Percentiles rank a stretch among this genome's conserved stretches.
These are phyloP conservation scores for Lactarius evosmus DNA, from an alignment of 768 basidiomycete species.

Conservation along the genomic window DNA sequence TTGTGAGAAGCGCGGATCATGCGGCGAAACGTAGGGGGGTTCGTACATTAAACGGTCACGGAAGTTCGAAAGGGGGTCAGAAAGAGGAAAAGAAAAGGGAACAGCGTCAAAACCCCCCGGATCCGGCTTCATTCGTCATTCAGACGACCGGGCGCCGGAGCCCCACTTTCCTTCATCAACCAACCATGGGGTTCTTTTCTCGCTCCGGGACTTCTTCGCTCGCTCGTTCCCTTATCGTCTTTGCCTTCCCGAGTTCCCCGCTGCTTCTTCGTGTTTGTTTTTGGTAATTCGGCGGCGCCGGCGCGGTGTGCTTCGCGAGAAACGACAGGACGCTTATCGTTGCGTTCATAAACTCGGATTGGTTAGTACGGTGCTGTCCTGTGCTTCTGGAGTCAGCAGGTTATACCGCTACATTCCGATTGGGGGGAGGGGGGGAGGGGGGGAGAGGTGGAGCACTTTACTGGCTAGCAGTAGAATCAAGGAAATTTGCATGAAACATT, in stretches of 20 bases:
- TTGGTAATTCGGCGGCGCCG: not conserved
- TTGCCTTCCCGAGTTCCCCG: not conserved
- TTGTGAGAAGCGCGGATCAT: constrained; percentile 13
- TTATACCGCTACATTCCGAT: not conserved
- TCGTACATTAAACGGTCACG: not conserved
- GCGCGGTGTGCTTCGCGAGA: not conserved
- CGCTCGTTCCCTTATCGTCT: not conserved
- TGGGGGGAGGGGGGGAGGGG: no score
- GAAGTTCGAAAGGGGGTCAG: no score
- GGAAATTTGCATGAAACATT: no score
- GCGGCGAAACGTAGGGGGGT: constrained; percentile 4
- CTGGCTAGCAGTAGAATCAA: no score
- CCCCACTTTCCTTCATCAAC: not conserved
- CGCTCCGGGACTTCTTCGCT: not conserved
- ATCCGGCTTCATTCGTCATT: not conserved
- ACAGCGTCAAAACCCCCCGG: not conserved
- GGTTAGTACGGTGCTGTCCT: no score
- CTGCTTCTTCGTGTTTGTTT: not conserved
- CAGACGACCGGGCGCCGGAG: no score
- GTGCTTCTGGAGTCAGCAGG: no score
- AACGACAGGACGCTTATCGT: not conserved
- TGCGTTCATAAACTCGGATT: no score
- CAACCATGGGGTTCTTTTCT: not conserved
- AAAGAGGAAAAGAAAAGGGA: no score
- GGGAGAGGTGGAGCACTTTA: no score